A percentile compares a stretch with the other conserved stretches of the same genome.
Evolutionary conservation across 352 stramenopile genomes (phyloP).

Genomic region (Pythium dissimile): DNA sequence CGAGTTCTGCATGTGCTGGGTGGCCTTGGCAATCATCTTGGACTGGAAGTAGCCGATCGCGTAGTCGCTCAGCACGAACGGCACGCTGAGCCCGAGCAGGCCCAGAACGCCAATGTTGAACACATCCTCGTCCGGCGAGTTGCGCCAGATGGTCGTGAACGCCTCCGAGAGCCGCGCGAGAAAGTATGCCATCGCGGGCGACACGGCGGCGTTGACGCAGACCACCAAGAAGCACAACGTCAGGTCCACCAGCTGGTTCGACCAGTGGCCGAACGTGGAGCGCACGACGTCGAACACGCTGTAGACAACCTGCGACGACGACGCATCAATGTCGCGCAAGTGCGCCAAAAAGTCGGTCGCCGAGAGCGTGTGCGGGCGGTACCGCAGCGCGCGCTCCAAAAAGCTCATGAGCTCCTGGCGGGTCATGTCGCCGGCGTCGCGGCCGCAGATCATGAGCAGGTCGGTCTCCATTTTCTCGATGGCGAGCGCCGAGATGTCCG

Average conservation of each 20-base stretch:
- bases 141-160: constrained; percentile 47
- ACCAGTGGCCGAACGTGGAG: constrained; percentile 83
- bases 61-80: constrained; percentile 83
- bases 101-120: constrained; percentile 71
- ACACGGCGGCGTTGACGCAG: constrained; percentile 84
- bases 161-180: constrained; percentile 65
- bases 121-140: constrained; percentile 36
- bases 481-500: constrained; percentile 69
- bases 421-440: constrained; percentile 83
- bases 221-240: constrained; percentile 77
- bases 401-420: constrained; percentile 87
- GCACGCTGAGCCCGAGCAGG: constrained; percentile 70
- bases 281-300: constrained; percentile 72
- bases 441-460: constrained; percentile 82
- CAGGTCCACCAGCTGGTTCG: constrained; percentile 71
- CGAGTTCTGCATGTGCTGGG: constrained; percentile 68
- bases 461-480: constrained; percentile 91
- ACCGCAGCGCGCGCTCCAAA: constrained; percentile 72
- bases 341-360: constrained; percentile 82
- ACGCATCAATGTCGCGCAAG: constrained; percentile 82
- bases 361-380: constrained; percentile 72
- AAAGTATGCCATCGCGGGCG: constrained; percentile 74
- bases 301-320: constrained; percentile 69
- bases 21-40: constrained; percentile 89
- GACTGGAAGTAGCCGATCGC: constrained; percentile 87